Base-by-base conservation (phyloP, 192 early-diverging fungal genomes). In the Cetraspora pellucida region DNA sequence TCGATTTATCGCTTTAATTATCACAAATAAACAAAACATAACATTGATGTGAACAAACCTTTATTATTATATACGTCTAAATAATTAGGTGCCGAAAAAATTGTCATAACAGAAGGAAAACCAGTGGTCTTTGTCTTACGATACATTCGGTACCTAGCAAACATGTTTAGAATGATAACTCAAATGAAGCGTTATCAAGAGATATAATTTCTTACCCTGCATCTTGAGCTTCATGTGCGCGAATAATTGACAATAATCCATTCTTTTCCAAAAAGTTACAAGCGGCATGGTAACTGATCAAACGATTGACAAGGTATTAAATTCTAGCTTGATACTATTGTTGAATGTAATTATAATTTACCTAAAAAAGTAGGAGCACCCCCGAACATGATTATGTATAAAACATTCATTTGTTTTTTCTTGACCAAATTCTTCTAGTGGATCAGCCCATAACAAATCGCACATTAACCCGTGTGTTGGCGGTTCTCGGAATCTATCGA, bases 31-130 rank as follows among this genome's bases (percentile, higher is more conserved):
- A 21, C n/a, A 21, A 55, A 49, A 43, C 28, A 60, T 11, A 74
- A 21, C 45, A 52, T 13, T 64, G 5, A 49, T 52, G 17, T 63
- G 46, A 23, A 85, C 55, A 49, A 65, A 83, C 82, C 82, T 85
- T 98, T 98, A 88, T 98, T 98, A 85, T 97, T 97, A 84, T 98
- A 98, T 11, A 97, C 93, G 79, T 97, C 97, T 46, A 98, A 87
- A 81, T 98, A 98, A 83, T 98, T 98, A 58, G 97, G 97, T 60
- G 97, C 97, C 23, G 96, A 97, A 78, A 98, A 98, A 54, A 98
- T 95, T 13, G 97, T 98, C 83, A 98, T 98, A 3, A 98, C 95
- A 6, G 95, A 93, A 14, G 97, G 97, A 77, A 98, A 98, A 4
- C 93, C 94, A 8, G 95, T 97, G 13, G 95, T 89, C 75, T 91